Percentiles rank a stretch among this genome's conserved stretches.
These are phyloP conservation scores for Cymbopogon flexuosus DNA, from an alignment of 202 grass and related monocot genomes.

Conservation along the genomic window DNA sequence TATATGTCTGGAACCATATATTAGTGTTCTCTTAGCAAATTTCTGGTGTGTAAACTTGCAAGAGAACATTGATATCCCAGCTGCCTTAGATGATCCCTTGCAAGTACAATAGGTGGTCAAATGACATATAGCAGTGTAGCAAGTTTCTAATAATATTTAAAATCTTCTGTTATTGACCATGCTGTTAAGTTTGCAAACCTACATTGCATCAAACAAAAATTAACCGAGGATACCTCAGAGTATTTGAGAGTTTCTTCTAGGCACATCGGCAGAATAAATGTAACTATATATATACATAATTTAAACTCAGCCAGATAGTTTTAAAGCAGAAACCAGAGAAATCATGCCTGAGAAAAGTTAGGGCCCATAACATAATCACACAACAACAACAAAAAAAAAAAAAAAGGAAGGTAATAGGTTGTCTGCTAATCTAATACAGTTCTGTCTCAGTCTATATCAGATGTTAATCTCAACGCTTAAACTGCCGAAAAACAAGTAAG, in stretches of 20 bases:
- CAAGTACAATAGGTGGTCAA: background rate
- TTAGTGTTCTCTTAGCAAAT: background rate
- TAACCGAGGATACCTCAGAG: background rate
- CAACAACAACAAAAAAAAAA: background rate
- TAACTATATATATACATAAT: background rate
- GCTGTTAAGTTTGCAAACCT: background rate
- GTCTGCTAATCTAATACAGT: background rate
- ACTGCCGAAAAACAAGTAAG: background rate
- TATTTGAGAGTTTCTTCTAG: background rate
- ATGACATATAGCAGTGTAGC: background rate
- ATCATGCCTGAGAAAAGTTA: background rate
- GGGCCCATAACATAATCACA: background rate
- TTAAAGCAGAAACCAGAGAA: background rate
- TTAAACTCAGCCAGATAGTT: background rate
- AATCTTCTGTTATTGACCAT: background rate
- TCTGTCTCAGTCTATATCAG: background rate
- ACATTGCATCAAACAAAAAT: constrained; percentile 3
- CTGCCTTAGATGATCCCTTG: background rate
- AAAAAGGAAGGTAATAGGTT: background rate
- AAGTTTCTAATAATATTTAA: constrained; percentile 13
- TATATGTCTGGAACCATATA: background rate
- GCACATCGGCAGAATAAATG: background rate
- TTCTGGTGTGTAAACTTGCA: background rate
- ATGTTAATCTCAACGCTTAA: background rate
- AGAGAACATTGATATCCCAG: background rate